These are phyloP conservation scores for Lagerstroemia speciosa DNA, from an alignment of 345 rosid species.

Conservation along the genomic window DNA sequence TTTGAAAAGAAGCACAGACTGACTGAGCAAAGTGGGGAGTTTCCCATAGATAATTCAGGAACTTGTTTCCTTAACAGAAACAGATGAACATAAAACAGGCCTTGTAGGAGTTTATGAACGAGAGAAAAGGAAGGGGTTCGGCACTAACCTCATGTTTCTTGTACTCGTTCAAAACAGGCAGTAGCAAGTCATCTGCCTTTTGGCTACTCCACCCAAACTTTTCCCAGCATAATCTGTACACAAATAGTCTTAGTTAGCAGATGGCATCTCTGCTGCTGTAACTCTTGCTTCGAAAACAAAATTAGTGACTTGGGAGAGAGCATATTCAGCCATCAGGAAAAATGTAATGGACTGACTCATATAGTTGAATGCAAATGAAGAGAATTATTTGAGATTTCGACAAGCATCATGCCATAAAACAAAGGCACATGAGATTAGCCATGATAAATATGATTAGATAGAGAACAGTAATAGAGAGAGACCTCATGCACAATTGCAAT, in stretches of 20 bases:
- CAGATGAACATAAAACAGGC: neutral
- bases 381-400: neutral
- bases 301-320: neutral
- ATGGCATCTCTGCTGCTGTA: neutral
- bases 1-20: no score
- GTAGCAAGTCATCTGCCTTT: slow-evolving; percentile 71
- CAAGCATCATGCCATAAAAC: neutral
- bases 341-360: neutral
- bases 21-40: neutral
- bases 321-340: neutral
- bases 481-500: neutral
- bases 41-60: neutral
- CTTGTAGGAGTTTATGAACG: neutral
- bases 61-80: neutral
- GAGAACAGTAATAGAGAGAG: neutral
- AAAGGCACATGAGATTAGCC: neutral
- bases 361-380: neutral
- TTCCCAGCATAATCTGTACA: slow-evolving; percentile 84
- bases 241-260: neutral
- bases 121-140: neutral
- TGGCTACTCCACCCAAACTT: slow-evolving; percentile 81
- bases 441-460: neutral
- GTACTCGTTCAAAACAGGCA: slow-evolving; percentile 87
- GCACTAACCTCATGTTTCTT: slow-evolving; percentile 71
- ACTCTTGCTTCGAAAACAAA: neutral